Evolutionary conservation across 2,329 filamentous ascomycete species (phyloP), one percentile per base, ranked within the genome.

Genomic region (Botryotinia globosa): DNA sequence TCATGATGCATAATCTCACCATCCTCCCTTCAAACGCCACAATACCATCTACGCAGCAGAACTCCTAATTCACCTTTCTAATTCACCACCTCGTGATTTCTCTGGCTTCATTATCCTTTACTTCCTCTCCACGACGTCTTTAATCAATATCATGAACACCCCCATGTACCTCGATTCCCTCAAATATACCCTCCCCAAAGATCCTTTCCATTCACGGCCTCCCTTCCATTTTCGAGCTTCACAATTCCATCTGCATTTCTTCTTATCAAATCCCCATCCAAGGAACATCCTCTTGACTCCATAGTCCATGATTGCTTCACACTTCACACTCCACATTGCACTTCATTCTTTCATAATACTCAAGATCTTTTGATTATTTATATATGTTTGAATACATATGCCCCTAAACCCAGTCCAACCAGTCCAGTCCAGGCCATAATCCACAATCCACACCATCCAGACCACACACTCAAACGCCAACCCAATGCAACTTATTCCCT

Each of bases 21-120:
- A 56, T 8, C n/a, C n/a, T 56, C 16, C 14, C n/a, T 10, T 9
- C 9, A 56, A 7, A 29, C n/a, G n/a, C n/a, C n/a, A 0, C n/a
- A 56, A 56, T 32, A 29, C 14, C 14, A 14, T 29, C 3, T 56
- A 9, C 3, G n/a, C n/a, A 18, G 8, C 9, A 29, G 5, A 3
- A 29, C 2, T 4, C 18, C 14, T 29, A 18, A 29, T 9, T 18
- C 1, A 18, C 1, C 3, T 56, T 29, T 4, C n/a, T 1, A 18
- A 9, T 9, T 18, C n/a, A 29, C 7, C 14, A 29, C 3, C 51
- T 29, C n/a, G 8, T 14, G 1, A 29, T 56, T 32, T 56, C 51
- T 32, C 14, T 56, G n/a, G 51, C 6, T 56, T 29, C 3, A 29
- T 4, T 2, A 29, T 56, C 14, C 8, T 29, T 29, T 29, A 29